phyloP scores from a whole-genome alignment of 768 basidiomycete genomes.

The Leccinum subgranulosum region DNA sequence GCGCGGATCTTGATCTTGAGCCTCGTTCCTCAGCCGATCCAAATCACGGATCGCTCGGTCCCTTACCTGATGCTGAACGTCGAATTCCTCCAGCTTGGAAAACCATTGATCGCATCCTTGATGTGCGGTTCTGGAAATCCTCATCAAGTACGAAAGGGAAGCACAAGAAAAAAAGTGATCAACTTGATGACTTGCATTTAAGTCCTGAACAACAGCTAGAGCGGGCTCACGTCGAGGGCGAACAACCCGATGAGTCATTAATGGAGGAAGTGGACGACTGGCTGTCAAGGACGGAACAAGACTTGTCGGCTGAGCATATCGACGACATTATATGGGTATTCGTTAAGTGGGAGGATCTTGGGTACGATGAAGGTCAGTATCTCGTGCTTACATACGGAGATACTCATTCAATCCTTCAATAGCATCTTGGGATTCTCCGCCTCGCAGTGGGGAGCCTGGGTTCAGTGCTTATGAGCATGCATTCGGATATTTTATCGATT shows the following conservation, averaged over 20 bases:
- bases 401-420: constrained; percentile 2
- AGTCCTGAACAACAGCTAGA: constrained; percentile 27
- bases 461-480: constrained; percentile 68
- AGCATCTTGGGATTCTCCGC: constrained; percentile 96
- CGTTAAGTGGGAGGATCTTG: constrained; percentile 90
- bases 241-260: constrained; percentile 53
- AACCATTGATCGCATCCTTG: constrained; percentile 88
- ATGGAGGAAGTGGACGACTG: constrained; percentile 64
- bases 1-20: constrained; percentile 34
- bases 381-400: not conserved
- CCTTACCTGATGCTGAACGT: constrained; percentile 67
- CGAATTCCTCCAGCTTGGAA: constrained; percentile 81
- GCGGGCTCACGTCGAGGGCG: constrained; percentile 54
- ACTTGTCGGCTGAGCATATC: constrained; percentile 45
- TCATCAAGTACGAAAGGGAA: constrained; percentile 10
- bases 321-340: constrained; percentile 75
- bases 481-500: constrained; percentile 61
- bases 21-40: constrained; percentile 30
- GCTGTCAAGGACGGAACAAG: constrained; percentile 37
- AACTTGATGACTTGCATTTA: constrained; percentile 21
- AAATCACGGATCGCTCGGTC: constrained; percentile 26
- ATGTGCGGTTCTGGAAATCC: constrained; percentile 66
- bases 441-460: constrained; percentile 50
- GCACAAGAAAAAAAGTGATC: constrained; percentile 25
- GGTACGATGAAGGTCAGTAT: constrained; percentile 83